phyloP scores from a whole-genome alignment of 1,284 basidiomycete species.

The Pseudozyma flocculosa region DNA sequence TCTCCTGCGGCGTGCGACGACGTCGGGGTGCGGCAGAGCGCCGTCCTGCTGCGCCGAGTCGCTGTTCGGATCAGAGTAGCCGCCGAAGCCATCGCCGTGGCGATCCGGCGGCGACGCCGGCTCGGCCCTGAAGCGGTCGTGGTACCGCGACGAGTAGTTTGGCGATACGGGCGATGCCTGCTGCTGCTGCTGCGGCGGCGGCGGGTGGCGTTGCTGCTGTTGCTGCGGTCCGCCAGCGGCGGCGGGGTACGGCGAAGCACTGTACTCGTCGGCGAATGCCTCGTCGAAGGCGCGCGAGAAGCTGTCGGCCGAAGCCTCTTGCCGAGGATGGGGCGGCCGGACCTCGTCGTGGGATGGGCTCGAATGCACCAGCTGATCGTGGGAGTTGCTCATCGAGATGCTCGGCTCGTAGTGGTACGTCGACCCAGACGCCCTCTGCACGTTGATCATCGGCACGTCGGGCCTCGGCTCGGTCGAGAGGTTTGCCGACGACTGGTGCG shows the following conservation, averaged over 20 bases:
- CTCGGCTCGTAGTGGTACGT: not conserved
- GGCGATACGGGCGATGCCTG: conserved; percentile 1
- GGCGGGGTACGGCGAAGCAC: conserved; percentile 8
- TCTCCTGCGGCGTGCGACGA: conserved; percentile 9
- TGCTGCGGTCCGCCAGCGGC: conserved; percentile 16
- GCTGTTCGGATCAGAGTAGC: too few species aligned
- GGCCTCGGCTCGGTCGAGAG: not conserved
- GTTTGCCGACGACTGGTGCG: too few species aligned
- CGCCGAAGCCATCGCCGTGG: too few species aligned
- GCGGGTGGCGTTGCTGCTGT: conserved; percentile 6
- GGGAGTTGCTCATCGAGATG: too few species aligned
- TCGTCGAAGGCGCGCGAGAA: conserved; percentile 36
- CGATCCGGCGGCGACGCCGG: conserved; percentile 10
- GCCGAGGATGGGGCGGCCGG: conserved; percentile 1
- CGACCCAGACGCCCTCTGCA: conserved; percentile 7
- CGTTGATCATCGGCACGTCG: conserved; percentile 18
- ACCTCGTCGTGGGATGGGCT: not conserved
- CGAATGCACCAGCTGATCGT: not conserved
- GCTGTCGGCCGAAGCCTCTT: conserved; percentile 26
- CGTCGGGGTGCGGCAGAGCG: too few species aligned
- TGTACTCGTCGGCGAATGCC: conserved; percentile 23
- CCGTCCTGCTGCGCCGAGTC: too few species aligned
- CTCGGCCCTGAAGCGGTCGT: conserved; percentile 20
- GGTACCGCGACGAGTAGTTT: conserved; percentile 16
- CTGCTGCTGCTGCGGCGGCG: not conserved